These are phyloP conservation scores for Onygenales sp. DNA, from an alignment of 2,329 filamentous ascomycete genomes.

Conservation along the genomic window DNA sequence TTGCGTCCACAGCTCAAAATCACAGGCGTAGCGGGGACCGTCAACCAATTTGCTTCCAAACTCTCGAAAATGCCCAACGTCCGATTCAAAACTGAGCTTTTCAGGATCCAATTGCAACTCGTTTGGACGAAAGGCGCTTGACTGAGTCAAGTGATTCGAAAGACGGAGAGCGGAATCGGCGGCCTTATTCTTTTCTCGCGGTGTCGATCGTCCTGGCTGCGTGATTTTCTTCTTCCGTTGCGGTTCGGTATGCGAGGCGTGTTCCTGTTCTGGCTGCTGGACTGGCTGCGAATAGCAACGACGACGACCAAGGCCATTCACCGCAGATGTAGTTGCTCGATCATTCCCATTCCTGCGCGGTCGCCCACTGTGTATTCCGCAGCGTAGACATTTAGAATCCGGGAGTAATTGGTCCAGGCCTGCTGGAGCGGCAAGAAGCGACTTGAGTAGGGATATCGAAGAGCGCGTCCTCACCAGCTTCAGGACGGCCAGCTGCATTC, in stretches of 20 bases:
- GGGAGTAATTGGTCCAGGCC: slow-evolving; percentile 25
- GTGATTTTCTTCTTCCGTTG: no score
- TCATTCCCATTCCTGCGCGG: not conserved
- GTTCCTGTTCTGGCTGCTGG: no score
- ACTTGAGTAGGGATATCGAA: slow-evolving; percentile 28
- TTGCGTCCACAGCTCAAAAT: slow-evolving; percentile 37
- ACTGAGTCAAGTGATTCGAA: slow-evolving; percentile 8
- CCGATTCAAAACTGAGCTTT: slow-evolving; percentile 32
- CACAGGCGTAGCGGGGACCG: slow-evolving; percentile 17
- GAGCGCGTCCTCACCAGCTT: slow-evolving; percentile 34
- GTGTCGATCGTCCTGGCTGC: not conserved
- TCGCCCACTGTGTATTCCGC: slow-evolving; percentile 14
- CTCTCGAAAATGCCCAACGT: slow-evolving; percentile 27
- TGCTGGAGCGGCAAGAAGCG: slow-evolving; percentile 20
- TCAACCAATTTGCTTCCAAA: slow-evolving; percentile 32
- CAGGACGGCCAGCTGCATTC: slow-evolving; percentile 35
- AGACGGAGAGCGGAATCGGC: not conserved
- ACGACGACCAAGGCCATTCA: not conserved
- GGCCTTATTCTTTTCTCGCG: not conserved
- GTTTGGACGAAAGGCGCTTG: slow-evolving; percentile 1
- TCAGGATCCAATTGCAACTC: slow-evolving; percentile 16
- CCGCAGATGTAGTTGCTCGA: not conserved
- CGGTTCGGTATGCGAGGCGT: no score
- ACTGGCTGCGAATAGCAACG: no score
- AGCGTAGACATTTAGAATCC: slow-evolving; percentile 20